Percentiles rank a stretch among this genome's conserved stretches.
These are phyloP conservation scores for Cladophialophora carrionii DNA, from an alignment of 2,329 filamentous ascomycete genomes.

Conservation along the genomic window DNA sequence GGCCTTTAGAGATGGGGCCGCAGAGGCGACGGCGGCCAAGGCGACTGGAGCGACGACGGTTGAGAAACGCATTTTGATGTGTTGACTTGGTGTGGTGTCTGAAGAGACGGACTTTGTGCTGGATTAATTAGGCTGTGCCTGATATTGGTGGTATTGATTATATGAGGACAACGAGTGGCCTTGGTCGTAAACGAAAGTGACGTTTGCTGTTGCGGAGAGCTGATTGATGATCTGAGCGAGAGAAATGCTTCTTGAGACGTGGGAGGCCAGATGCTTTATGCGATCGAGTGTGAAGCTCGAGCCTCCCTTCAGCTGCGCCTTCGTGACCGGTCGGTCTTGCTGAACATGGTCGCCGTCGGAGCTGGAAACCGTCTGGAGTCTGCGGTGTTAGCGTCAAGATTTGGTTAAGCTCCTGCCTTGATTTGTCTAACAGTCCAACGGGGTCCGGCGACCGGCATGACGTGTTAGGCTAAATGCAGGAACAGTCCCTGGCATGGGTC, in stretches of 20 bases:
- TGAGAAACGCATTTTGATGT: constrained; percentile 29
- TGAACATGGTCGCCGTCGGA: constrained; percentile 1
- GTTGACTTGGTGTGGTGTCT: not conserved
- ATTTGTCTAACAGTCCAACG: not conserved
- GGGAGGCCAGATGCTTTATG: constrained; percentile 17
- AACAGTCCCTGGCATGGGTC: constrained; percentile 17
- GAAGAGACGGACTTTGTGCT: constrained; percentile 5
- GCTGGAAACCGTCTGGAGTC: not conserved
- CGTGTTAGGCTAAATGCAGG: constrained; percentile 21
- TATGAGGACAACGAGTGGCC: constrained; percentile 25
- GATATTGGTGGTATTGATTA: constrained; percentile 4
- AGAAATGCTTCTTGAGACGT: not conserved
- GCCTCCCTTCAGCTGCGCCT: constrained; percentile 8
- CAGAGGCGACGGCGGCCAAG: constrained; percentile 26
- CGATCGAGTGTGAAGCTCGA: not conserved
- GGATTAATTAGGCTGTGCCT: constrained; percentile 13
- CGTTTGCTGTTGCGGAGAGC: constrained; percentile 7
- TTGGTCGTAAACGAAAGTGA: constrained; percentile 17
- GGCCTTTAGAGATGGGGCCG: constrained; percentile 17
- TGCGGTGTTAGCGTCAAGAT: constrained; percentile 1
- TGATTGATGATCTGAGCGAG: constrained; percentile 16
- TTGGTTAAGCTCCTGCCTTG: constrained; percentile 11
- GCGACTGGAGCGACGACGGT: constrained; percentile 26
- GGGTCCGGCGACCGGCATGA: constrained; percentile 4
- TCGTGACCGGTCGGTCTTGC: constrained; percentile 8